Percentiles rank a stretch among this genome's conserved stretches.
phyloP scores from a whole-genome alignment of 2,329 filamentous ascomycete species.

The Sporothrix brunneoviolacea region DNA sequence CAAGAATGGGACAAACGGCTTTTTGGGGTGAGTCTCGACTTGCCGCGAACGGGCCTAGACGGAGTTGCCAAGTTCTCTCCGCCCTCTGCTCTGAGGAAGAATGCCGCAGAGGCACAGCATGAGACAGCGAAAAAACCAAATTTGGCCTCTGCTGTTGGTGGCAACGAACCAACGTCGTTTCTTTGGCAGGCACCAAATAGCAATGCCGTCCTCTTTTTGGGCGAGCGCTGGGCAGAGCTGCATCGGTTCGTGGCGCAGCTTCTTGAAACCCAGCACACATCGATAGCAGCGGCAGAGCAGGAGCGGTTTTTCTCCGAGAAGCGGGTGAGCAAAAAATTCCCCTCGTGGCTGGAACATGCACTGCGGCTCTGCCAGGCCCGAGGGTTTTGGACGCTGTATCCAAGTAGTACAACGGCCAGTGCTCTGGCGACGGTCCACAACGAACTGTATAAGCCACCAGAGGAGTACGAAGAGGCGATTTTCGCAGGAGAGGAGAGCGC shows the following conservation, averaged over 20 bases:
- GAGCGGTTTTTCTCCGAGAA: constrained; percentile 38
- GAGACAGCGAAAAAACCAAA: too few species aligned
- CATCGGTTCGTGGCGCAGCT: constrained; percentile 69
- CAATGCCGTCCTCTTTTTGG: constrained; percentile 75
- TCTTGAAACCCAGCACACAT: constrained; percentile 37
- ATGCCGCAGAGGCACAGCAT: background rate
- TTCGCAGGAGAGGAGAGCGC: constrained; percentile 9
- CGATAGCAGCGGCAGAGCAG: constrained; percentile 27
- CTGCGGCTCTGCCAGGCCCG: constrained; percentile 68
- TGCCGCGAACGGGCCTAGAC: constrained; percentile 59
- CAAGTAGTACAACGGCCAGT: constrained; percentile 47
- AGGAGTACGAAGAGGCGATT: constrained; percentile 50
- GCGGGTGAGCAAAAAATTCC: constrained; percentile 59
- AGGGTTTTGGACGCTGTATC: constrained; percentile 76
- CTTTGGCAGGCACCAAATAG: constrained; percentile 81
- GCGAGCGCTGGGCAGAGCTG: constrained; percentile 79
- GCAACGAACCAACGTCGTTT: constrained; percentile 51
- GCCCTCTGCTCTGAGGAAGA: constrained; percentile 25
- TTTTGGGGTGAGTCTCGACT: constrained; percentile 72
- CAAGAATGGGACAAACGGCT: constrained; percentile 48
- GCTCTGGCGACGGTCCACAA: constrained; percentile 68
- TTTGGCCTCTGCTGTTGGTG: constrained; percentile 13
- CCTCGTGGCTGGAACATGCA: constrained; percentile 72
- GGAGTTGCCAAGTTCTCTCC: constrained; percentile 47
- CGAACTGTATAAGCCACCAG: constrained; percentile 66